Conservation (phyloP, 495 filamentous ascomycete species). For the Penicillium maclennaniae region DNA sequence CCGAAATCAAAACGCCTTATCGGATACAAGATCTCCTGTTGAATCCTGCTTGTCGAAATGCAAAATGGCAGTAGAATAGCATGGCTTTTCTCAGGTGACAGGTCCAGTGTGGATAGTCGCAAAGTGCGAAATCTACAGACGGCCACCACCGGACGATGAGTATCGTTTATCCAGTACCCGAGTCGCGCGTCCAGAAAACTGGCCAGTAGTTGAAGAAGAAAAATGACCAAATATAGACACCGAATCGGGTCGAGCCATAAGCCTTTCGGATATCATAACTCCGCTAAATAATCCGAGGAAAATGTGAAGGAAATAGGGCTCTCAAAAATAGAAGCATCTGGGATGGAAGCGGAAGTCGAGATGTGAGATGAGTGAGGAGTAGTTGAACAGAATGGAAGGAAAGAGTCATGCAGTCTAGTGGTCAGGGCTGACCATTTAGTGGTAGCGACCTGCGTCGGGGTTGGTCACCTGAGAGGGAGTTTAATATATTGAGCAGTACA, state of each 20-base stretch:
- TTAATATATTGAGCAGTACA: slow-evolving; percentile 1
- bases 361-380: slow-evolving; percentile 1
- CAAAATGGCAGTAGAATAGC: background rate
- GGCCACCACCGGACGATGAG: background rate
- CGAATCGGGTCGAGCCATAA: slow-evolving; percentile 19
- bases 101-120: background rate
- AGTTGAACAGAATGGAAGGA: background rate
- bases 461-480: slow-evolving; percentile 42
- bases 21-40: slow-evolving; percentile 6
- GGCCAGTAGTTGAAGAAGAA: background rate
- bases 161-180: background rate
- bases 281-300: slow-evolving; percentile 27
- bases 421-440: slow-evolving; percentile 50
- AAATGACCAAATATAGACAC: slow-evolving; percentile 20
- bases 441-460: slow-evolving; percentile 8
- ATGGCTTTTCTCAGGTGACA: background rate
- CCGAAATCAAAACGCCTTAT: slow-evolving; percentile 27
- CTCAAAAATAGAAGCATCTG: slow-evolving; percentile 10
- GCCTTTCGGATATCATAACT: slow-evolving; percentile 26
- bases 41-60: background rate
- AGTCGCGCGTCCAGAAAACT: slow-evolving; percentile 2
- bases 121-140: background rate
- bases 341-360: slow-evolving; percentile 1
- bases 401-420: slow-evolving; percentile 18
- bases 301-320: slow-evolving; percentile 14